These are phyloP conservation scores for Ogataea dorogensis DNA, from an alignment of 805 yeast species.

Conservation along the genomic window DNA sequence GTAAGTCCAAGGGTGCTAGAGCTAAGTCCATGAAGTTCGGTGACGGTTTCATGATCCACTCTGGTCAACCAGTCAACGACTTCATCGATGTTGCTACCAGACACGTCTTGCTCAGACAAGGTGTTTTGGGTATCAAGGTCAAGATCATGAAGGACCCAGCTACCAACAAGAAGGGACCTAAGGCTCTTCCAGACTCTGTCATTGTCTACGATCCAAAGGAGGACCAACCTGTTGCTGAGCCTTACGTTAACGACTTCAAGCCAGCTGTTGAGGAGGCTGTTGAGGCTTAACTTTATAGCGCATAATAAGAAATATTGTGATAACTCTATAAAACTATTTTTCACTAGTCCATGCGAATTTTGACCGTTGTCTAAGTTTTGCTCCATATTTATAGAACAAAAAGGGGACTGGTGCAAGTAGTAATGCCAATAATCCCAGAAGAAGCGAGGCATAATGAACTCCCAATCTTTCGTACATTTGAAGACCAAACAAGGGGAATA, in stretches of 20 bases:
- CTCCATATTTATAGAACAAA: constrained; percentile 50
- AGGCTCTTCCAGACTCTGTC: constrained; percentile 92
- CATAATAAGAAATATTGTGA: constrained; percentile 5
- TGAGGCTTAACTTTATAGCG: constrained; percentile 25
- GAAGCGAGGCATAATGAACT: constrained; percentile 55
- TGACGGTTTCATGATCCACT: constrained; percentile 99
- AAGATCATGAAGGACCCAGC: constrained; percentile 99
- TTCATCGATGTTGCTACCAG: constrained; percentile 99
- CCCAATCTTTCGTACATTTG: constrained; percentile 58
- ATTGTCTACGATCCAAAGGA: constrained; percentile 92
- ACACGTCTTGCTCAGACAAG: constrained; percentile 99
- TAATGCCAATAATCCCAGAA: constrained; percentile 50
- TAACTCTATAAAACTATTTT: neutral
- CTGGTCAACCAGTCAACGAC: constrained; percentile 99
- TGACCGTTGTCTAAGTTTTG: constrained; percentile 41
- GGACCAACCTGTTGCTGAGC: constrained; percentile 77
- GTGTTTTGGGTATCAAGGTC: constrained; percentile 99
- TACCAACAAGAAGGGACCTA: constrained; percentile 79
- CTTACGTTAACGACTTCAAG: constrained; percentile 77
- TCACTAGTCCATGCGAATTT: constrained; percentile 43
- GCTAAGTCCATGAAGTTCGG: constrained; percentile 99
- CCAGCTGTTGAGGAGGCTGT: constrained; percentile 41
- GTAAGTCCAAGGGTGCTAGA: constrained; percentile 99
- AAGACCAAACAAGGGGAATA: constrained; percentile 55
- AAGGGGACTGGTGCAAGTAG: constrained; percentile 56